Evolutionary conservation across 169 alveolate genomes (phyloP).

Genomic region (Plasmodium gonderi): DNA sequence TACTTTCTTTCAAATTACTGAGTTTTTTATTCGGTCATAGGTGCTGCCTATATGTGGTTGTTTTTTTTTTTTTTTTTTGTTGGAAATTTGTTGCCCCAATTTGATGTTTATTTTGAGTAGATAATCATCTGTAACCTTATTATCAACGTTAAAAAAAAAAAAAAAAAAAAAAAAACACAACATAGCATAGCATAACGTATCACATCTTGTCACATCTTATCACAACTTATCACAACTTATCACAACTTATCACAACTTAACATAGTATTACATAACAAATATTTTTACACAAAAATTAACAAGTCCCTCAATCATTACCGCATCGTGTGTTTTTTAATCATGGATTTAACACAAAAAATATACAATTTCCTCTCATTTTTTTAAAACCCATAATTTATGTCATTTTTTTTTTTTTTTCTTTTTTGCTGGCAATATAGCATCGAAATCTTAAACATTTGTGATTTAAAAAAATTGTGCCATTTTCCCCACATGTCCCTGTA

Average conservation of each 20-base stretch:
- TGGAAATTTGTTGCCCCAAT: no score
- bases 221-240: no score
- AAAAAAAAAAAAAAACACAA: no score
- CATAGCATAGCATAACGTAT: no score
- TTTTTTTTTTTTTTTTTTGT: no score
- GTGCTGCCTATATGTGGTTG: no score
- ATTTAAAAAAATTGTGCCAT: not conserved
- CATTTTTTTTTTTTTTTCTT: not conserved
- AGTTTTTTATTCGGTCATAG: no score
- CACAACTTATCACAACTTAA: not conserved
- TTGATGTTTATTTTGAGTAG: no score
- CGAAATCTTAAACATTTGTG: not conserved
- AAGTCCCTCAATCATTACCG: not conserved
- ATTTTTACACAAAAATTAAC: not conserved
- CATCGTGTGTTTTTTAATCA: not conserved
- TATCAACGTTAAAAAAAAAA: no score
- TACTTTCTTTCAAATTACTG: no score
- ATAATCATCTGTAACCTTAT: no score
- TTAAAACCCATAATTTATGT: conserved; percentile 2
- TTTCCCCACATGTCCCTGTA: not conserved
- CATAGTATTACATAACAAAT: not conserved
- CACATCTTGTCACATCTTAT: no score
- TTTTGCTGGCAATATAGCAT: not conserved
- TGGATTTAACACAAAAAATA: not conserved
- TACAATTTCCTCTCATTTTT: not conserved